These are phyloP conservation scores for Pterocarpus macrocarpus DNA, from an alignment of 306 rosid genomes.

Conservation along the genomic window DNA sequence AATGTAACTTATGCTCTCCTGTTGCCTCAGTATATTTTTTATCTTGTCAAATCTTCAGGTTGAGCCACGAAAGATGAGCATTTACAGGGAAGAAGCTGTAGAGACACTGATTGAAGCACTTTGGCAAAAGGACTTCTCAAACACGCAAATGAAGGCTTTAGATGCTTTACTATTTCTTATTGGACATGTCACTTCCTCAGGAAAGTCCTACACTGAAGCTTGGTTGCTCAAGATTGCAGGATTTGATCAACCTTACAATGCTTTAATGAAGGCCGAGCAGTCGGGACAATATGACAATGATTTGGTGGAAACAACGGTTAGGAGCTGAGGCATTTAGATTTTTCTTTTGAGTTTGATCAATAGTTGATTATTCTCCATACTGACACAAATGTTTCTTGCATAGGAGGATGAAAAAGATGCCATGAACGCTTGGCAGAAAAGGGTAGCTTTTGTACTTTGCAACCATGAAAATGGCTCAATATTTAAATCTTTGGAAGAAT, in stretches of 20 bases:
- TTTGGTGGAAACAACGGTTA: constrained; percentile 73
- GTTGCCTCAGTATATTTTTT: constrained; percentile 18
- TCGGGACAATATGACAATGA: constrained; percentile 57
- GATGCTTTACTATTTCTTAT: constrained; percentile 77
- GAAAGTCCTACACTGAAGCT: constrained; percentile 77
- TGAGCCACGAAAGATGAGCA: constrained; percentile 95
- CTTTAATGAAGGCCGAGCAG: constrained; percentile 72
- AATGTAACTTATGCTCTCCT: not conserved
- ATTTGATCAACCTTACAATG: constrained; percentile 79
- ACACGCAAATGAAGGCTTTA: constrained; percentile 71
- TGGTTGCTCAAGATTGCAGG: constrained; percentile 92
- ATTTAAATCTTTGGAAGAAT: constrained; percentile 85
- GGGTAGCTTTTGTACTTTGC: constrained; percentile 79
- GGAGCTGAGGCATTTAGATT: constrained; percentile 41
- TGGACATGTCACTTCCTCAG: constrained; percentile 75
- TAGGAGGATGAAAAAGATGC: constrained; percentile 90
- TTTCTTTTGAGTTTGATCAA: constrained; percentile 38
- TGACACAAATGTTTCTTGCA: constrained; percentile 42
- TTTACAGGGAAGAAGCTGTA: constrained; percentile 90
- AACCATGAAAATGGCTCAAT: constrained; percentile 90
- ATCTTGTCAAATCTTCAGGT: constrained; percentile 58
- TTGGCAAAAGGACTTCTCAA: constrained; percentile 71
- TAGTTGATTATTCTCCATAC: constrained; percentile 28
- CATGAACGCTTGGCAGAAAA: constrained; percentile 75
- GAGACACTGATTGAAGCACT: constrained; percentile 84